Evolutionary conservation across 306 rosid species (phyloP), one percentile per base, ranked within the genome.

Genomic region (Gastrolobium villosum): DNA sequence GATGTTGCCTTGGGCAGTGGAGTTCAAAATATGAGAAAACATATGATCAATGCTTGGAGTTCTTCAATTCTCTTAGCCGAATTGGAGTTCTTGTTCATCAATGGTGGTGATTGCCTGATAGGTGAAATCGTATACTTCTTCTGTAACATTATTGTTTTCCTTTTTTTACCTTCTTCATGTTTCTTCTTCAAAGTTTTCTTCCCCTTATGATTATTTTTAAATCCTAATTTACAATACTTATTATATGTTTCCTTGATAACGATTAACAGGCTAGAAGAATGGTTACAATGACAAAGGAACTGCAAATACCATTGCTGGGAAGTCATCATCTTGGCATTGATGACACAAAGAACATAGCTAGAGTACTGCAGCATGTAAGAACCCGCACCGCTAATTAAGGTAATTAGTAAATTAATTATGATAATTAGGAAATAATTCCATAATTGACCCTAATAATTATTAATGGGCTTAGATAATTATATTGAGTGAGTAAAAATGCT

Each of bases 241-340:
- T 45, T 31, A 26, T 56, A 49, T 48, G n/a, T 81, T 79, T 71
- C 54, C 32, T 76, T 85, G 53, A 32, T 70, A 65, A 37, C 44
- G 77, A 76, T 70, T 89, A 39, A 36, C 78, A 92, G 98, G 97
- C 99, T 45, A 81, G 97, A 4, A 97, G 99, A 84, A 94, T 94
- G 99, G 48, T 81, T 78, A 83, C 95, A 50, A 92, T 94, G 99
- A 85, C 92, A 97, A 92, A 76, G 81, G 90, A 94, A 81, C 93
- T 94, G 31, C 84, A 76, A 6, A 77, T 94, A 76, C 95, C 93
- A 9, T 77, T 88, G 85, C 1, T 70, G 78, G 99, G 97, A 90
- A 92, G 97, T 73, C 97, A 92, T 84, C 99, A 94, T 86, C 99
- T 94, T 74, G 99, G 99, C 48, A 89, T 94, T 77, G 99, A 94